These are phyloP conservation scores for Epichloe uncinata DNA, from an alignment of 2,329 filamentous ascomycete species.

Conservation along the genomic window DNA sequence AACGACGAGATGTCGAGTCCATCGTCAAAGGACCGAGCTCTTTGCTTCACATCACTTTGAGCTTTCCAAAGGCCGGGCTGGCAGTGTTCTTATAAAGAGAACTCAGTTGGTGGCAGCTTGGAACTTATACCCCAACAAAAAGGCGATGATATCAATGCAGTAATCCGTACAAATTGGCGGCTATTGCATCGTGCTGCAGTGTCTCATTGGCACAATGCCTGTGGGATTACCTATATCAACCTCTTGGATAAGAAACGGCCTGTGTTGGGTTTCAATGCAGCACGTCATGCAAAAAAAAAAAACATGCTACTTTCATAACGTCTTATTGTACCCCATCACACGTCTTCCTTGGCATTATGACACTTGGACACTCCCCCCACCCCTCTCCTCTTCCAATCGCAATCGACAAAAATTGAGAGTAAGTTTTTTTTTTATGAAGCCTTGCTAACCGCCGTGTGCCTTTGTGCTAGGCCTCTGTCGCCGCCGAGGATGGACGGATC, in stretches of 20 bases:
- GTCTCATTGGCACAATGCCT: not conserved
- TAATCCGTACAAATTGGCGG: not conserved
- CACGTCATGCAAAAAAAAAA: not conserved
- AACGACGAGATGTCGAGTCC: not conserved
- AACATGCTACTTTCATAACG: not conserved
- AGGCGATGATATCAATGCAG: not conserved
- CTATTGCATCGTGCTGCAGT: constrained; percentile 1
- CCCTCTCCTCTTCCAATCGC: not conserved
- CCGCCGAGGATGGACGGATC: constrained; percentile 86
- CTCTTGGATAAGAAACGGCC: not conserved
- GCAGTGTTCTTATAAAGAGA: not conserved
- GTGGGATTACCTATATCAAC: not conserved
- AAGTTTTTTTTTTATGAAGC: not conserved
- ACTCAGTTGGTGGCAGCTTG: not conserved
- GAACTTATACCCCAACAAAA: not conserved
- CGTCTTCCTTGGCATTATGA: not conserved
- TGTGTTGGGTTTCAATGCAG: not conserved
- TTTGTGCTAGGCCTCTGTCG: constrained; percentile 67
- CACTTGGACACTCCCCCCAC: not conserved
- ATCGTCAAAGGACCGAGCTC: not conserved
- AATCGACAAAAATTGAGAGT: not conserved
- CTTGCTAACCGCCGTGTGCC: not conserved
- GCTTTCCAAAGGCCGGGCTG: not conserved
- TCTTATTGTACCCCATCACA: not conserved
- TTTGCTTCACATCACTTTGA: not conserved